phyloP scores from a whole-genome alignment of 1,284 basidiomycete genomes.

The Irpex rosettiformis region DNA sequence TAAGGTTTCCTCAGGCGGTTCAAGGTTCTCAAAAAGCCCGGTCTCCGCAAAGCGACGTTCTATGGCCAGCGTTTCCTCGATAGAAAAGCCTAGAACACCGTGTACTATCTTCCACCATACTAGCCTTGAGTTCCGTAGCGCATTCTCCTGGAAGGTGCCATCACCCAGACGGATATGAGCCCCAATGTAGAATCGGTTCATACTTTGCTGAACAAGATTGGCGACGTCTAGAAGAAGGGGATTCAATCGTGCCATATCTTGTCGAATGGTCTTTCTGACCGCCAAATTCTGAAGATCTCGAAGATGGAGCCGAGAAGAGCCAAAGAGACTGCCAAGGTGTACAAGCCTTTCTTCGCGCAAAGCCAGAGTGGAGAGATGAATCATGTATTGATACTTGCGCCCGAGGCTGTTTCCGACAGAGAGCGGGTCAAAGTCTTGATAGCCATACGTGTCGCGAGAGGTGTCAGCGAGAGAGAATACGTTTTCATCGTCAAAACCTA shows the following conservation, averaged over 20 bases:
- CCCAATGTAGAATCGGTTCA: constrained; percentile 57
- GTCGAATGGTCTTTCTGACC: constrained; percentile 44
- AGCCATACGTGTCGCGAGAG: constrained; percentile 60
- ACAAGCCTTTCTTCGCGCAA: constrained; percentile 43
- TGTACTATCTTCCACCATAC: constrained; percentile 59
- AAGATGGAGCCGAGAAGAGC: constrained; percentile 60
- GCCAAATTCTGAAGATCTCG: constrained; percentile 33
- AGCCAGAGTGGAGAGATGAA: constrained; percentile 43
- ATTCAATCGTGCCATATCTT: constrained; percentile 51
- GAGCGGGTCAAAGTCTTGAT: constrained; percentile 47
- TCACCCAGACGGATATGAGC: constrained; percentile 69
- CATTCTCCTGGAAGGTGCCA: constrained; percentile 49
- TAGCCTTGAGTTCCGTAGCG: constrained; percentile 37
- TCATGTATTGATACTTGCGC: constrained; percentile 37
- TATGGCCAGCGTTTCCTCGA: constrained; percentile 36
- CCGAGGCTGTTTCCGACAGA: constrained; percentile 18
- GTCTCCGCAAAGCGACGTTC: constrained; percentile 30
- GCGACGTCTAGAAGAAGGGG: constrained; percentile 40
- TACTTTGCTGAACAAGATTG: constrained; percentile 35
- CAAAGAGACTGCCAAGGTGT: constrained; percentile 67
- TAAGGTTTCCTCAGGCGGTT: constrained; percentile 19
- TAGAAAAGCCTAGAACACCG: constrained; percentile 36
- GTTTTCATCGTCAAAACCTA: constrained; percentile 40
- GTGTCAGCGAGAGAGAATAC: constrained; percentile 49
- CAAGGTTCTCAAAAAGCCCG: constrained; percentile 1